Evolutionary conservation across 1,139 yeast genomes (phyloP).

Genomic region (Saccharomyces uvarum): DNA sequence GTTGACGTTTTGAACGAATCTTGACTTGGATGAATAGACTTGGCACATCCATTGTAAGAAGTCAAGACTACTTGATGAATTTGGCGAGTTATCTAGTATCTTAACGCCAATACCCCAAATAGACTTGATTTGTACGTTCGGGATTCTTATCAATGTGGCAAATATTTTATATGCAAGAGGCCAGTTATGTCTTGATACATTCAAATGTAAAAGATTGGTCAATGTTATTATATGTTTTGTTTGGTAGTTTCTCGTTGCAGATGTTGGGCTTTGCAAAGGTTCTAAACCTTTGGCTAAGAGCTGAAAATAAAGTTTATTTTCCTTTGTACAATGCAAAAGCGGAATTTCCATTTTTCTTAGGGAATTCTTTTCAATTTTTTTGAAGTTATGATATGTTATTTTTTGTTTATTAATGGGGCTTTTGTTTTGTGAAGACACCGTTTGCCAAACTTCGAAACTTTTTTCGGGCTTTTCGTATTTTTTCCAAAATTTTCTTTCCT

Average conservation of each 20-base stretch:
- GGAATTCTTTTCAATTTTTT: slow-evolving; percentile 15
- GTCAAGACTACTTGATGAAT: slow-evolving; percentile 15
- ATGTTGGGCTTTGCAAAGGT: slow-evolving; percentile 7
- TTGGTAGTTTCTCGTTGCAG: slow-evolving; percentile 12
- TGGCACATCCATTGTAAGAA: slow-evolving; percentile 30
- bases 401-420: slow-evolving; percentile 14
- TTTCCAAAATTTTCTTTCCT: slow-evolving; percentile 21
- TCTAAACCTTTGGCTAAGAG: slow-evolving; percentile 24
- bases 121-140: slow-evolving; percentile 43
- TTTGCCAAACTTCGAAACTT: slow-evolving; percentile 28
- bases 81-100: slow-evolving; percentile 29
- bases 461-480: slow-evolving; percentile 26
- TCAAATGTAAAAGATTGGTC: slow-evolving; percentile 32
- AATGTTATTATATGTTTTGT: slow-evolving; percentile 26
- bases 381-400: slow-evolving; percentile 15
- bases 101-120: slow-evolving; percentile 57
- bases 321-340: slow-evolving; percentile 19
- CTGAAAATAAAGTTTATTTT: slow-evolving; percentile 15
- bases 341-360: slow-evolving; percentile 11
- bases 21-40: slow-evolving; percentile 21
- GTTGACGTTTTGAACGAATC: slow-evolving; percentile 20
- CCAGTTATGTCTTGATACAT: slow-evolving; percentile 47
- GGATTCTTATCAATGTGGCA: slow-evolving; percentile 41
- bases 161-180: slow-evolving; percentile 45
- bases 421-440: slow-evolving; percentile 6